A percentile compares a stretch with the other conserved stretches of the same genome.
phyloP scores from a whole-genome alignment of 1,284 basidiomycete genomes.

The Trametes versicolor region DNA sequence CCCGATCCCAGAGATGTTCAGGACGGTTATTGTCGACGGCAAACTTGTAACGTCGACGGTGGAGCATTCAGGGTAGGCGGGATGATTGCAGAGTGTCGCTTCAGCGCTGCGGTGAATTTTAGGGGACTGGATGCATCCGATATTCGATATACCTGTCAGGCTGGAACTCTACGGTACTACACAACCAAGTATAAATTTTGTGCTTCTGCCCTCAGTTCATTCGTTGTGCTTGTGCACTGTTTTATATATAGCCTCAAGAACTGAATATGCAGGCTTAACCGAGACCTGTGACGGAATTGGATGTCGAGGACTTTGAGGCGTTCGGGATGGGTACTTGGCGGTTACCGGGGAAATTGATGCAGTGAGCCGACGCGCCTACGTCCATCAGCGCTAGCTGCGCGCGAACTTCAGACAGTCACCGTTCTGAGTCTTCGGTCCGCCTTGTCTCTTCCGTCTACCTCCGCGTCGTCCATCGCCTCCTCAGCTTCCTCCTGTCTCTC shows the following conservation, averaged over 20 bases:
- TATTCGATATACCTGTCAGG: constrained; percentile 22
- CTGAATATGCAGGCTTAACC: too few species aligned
- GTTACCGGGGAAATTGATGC: constrained; percentile 10
- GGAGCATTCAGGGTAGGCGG: constrained; percentile 81
- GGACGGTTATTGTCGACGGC: constrained; percentile 84
- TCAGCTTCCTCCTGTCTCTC: background rate
- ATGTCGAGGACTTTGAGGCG: constrained; percentile 18
- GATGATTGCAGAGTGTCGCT: constrained; percentile 16
- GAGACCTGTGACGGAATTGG: background rate
- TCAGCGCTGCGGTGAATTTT: constrained; percentile 3
- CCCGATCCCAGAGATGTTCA: constrained; percentile 96
- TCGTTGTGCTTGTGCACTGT: too few species aligned
- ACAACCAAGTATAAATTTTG: background rate
- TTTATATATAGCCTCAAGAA: too few species aligned
- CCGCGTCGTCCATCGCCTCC: constrained; percentile 9
- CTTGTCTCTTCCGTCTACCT: constrained; percentile 16
- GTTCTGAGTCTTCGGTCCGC: background rate
- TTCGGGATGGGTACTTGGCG: constrained; percentile 4
- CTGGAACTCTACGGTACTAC: constrained; percentile 14
- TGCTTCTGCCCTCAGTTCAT: background rate
- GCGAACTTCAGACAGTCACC: constrained; percentile 1
- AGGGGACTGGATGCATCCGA: constrained; percentile 8
- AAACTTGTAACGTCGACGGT: constrained; percentile 89
- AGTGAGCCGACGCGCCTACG: constrained; percentile 2
- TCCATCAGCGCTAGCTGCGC: constrained; percentile 12